Conservation (phyloP, 441 rosid species). For the Arabidopsis lyrata region DNA sequence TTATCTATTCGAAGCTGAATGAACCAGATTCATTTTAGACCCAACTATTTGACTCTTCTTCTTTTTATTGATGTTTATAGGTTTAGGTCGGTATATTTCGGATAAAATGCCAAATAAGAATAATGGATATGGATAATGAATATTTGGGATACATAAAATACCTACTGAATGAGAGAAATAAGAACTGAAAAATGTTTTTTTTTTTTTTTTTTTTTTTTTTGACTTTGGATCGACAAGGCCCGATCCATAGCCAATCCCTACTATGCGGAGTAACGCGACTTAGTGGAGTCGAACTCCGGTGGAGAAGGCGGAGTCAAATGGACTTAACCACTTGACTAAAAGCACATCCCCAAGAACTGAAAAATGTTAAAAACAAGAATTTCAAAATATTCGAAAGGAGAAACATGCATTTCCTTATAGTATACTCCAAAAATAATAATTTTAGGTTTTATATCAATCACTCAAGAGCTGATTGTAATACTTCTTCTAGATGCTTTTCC, state of each 20-base stretch:
- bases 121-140: background rate
- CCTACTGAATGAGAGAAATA: background rate
- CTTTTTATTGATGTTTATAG: background rate
- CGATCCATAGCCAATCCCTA: too few species aligned
- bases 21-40: slow-evolving; percentile 27
- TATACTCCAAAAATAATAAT: background rate
- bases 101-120: background rate
- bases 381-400: too few species aligned
- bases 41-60: background rate
- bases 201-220: too few species aligned
- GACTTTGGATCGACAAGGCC: too few species aligned
- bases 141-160: background rate
- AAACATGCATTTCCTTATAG: background rate
- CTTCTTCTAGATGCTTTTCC: slow-evolving; percentile 91
- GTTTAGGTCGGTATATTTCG: background rate
- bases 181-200: too few species aligned
- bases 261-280: too few species aligned
- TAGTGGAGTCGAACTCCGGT: too few species aligned
- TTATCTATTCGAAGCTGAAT: slow-evolving; percentile 31
- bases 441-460: slow-evolving; percentile 5
- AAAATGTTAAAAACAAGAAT: too few species aligned
- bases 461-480: slow-evolving; percentile 80
- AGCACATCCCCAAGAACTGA: too few species aligned
- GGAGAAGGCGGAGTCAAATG: too few species aligned
- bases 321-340: too few species aligned